Evolutionary conservation across 768 basidiomycete species (phyloP).

Genomic region (Pleurotus platypus): DNA sequence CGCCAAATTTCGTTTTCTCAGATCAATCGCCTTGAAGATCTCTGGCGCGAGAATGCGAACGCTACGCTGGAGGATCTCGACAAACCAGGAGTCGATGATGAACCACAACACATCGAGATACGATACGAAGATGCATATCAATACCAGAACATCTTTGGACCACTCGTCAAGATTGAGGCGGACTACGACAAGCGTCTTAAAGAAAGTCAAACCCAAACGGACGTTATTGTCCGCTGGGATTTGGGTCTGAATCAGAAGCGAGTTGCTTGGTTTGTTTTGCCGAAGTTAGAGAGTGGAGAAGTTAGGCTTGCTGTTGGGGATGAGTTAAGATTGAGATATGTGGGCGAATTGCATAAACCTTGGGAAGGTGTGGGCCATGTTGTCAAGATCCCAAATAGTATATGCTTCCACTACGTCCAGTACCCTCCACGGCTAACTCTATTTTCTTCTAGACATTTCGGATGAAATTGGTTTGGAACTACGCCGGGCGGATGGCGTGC

Average conservation of each 20-base stretch:
- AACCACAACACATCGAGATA: conserved; percentile 86
- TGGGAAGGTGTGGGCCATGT: conserved; percentile 99
- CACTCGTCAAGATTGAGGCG: conserved; percentile 98
- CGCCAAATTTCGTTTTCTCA: conserved; percentile 96
- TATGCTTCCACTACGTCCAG: conserved; percentile 22
- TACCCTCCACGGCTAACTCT: background rate
- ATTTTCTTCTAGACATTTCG: conserved; percentile 72
- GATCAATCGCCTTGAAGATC: conserved; percentile 94
- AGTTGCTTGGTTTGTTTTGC: conserved; percentile 96
- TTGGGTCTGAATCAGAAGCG: conserved; percentile 97
- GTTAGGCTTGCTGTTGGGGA: conserved; percentile 96
- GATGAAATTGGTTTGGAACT: conserved; percentile 97
- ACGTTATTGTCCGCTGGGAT: conserved; percentile 96
- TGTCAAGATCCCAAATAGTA: conserved; percentile 98
- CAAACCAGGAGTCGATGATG: conserved; percentile 96
- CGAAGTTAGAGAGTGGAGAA: conserved; percentile 97
- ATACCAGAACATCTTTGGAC: conserved; percentile 99
- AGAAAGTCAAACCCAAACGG: conserved; percentile 97
- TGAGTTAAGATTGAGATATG: conserved; percentile 86
- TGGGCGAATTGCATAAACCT: conserved; percentile 83
- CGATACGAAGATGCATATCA: conserved; percentile 99
- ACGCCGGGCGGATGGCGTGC: conserved; percentile 86
- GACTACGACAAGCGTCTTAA: conserved; percentile 98
- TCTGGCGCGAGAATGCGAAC: conserved; percentile 95
- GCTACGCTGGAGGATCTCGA: conserved; percentile 96